Conservation (phyloP, 345 rosid species). For the Nephelium lappaceum region DNA sequence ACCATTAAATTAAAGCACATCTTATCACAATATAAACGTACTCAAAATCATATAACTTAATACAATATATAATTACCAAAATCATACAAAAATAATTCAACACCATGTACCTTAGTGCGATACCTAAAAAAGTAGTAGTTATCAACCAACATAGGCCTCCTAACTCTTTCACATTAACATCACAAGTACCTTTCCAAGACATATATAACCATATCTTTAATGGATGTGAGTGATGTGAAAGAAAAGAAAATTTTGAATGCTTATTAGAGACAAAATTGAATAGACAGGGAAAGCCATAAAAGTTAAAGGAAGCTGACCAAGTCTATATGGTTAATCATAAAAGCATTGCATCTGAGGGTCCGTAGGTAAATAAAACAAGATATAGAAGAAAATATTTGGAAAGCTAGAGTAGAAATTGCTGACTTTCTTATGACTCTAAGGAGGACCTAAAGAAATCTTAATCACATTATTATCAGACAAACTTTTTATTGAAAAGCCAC, state of each 20-base stretch:
- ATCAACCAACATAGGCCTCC: neutral
- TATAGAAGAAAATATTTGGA: neutral
- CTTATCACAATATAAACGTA: neutral
- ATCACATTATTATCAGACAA: neutral
- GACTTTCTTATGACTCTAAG: neutral
- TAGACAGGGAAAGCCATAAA: neutral
- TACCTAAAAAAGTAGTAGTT: too few species aligned
- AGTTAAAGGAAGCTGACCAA: neutral
- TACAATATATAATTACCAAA: neutral
- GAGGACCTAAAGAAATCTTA: neutral
- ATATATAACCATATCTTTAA: neutral
- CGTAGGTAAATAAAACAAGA: too few species aligned
- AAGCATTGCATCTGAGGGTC: too few species aligned
- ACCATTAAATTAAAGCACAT: neutral
- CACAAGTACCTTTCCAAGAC: neutral
- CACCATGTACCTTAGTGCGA: neutral
- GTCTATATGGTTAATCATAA: too few species aligned
- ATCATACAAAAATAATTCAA: too few species aligned
- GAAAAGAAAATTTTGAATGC: neutral
- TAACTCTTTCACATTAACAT: too few species aligned
- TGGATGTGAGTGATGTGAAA: neutral
- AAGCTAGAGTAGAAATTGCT: too few species aligned
- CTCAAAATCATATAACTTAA: neutral
- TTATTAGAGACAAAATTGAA: neutral
- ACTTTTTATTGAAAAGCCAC: neutral